Evolutionary conservation across 2,329 filamentous ascomycete species (phyloP).

Genomic region (Davidsoniella eucalypti): DNA sequence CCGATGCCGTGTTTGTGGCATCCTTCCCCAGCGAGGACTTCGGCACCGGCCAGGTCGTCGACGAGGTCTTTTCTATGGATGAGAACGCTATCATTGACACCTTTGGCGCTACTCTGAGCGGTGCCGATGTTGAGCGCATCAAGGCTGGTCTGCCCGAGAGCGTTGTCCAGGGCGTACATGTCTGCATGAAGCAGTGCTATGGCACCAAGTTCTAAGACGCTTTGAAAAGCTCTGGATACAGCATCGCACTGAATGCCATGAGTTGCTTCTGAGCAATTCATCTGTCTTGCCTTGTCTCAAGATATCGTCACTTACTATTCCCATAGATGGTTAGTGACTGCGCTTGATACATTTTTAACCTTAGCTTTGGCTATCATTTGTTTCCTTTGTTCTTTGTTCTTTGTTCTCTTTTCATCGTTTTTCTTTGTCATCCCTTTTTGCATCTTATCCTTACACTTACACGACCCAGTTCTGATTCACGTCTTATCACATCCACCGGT

Average conservation of each 20-base stretch:
- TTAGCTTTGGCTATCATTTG: too few species aligned
- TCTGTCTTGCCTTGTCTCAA: not conserved
- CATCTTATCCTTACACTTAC: too few species aligned
- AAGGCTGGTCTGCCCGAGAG: conserved; percentile 25
- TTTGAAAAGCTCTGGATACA: not conserved
- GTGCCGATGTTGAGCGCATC: conserved; percentile 30
- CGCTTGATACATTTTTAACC: too few species aligned
- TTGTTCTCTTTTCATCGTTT: not conserved
- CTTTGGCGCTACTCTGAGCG: conserved; percentile 29
- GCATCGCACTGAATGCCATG: not conserved
- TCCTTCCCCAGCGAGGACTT: conserved; percentile 34
- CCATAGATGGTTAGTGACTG: too few species aligned
- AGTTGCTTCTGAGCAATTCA: too few species aligned
- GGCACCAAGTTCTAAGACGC: not conserved
- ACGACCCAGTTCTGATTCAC: too few species aligned
- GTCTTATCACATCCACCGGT: too few species aligned
- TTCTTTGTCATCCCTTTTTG: not conserved
- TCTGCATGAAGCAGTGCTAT: conserved; percentile 34
- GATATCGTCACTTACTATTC: too few species aligned
- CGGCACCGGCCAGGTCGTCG: conserved; percentile 32
- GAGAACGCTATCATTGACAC: conserved; percentile 29
- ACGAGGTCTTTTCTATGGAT: conserved; percentile 32
- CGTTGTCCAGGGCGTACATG: conserved; percentile 34
- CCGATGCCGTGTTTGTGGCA: conserved; percentile 32
- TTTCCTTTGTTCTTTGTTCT: too few species aligned